Percentiles rank a stretch among this genome's conserved stretches.
These are phyloP conservation scores for Astragalus membranaceus DNA, from an alignment of 306 rosid genomes.

Conservation along the genomic window DNA sequence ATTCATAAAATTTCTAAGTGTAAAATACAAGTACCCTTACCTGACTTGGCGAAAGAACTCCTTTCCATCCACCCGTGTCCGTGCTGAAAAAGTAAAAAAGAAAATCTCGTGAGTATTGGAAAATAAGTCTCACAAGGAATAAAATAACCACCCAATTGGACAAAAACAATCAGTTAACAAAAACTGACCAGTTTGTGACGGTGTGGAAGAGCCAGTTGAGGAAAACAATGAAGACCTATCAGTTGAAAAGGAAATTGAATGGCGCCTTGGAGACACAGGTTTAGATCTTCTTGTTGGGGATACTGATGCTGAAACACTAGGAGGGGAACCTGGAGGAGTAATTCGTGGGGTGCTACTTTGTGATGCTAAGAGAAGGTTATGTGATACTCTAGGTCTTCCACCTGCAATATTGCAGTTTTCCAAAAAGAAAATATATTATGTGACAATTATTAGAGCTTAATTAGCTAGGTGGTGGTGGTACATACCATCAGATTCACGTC, in stretches of 20 bases:
- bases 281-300: conserved; percentile 77
- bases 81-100: conserved; percentile 35
- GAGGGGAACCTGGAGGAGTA: conserved; percentile 80
- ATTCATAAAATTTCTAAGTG: neutral
- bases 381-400: conserved; percentile 47
- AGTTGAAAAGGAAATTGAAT: conserved; percentile 57
- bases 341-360: conserved; percentile 68
- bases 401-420: conserved; percentile 1
- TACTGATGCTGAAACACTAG: conserved; percentile 54
- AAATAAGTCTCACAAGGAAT: no score
- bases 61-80: conserved; percentile 90
- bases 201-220: conserved; percentile 41
- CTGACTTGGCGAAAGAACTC: conserved; percentile 98
- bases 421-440: no score
- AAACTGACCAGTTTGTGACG: conserved; percentile 52
- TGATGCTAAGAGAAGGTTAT: conserved; percentile 58
- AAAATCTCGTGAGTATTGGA: neutral
- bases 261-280: conserved; percentile 79
- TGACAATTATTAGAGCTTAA: no score
- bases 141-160: no score
- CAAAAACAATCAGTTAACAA: neutral
- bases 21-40: conserved; percentile 32
- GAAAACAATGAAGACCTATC: conserved; percentile 45
- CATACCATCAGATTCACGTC: conserved; percentile 55
- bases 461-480: neutral